These are phyloP conservation scores for Polychaeton citri DNA, from an alignment of 2,329 filamentous ascomycete species.

Conservation along the genomic window DNA sequence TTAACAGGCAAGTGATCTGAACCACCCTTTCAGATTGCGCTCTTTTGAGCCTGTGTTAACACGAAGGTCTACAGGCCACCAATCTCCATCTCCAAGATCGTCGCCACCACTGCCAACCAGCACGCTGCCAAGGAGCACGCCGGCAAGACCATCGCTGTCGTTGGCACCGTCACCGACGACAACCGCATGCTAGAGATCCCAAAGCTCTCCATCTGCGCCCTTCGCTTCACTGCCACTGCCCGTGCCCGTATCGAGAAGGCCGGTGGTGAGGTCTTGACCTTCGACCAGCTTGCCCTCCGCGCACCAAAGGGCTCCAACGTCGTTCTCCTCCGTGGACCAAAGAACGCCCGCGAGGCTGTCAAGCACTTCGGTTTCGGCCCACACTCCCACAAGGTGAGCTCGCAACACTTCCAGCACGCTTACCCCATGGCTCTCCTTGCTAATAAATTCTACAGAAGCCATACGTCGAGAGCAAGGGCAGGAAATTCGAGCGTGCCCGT, in stretches of 20 bases:
- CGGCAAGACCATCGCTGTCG: slow-evolving; percentile 79
- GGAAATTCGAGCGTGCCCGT: slow-evolving; percentile 99
- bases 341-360: slow-evolving; percentile 94
- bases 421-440: slow-evolving; percentile 1
- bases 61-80: slow-evolving; percentile 41
- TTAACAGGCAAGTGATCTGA: slow-evolving; percentile 52
- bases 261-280: slow-evolving; percentile 86
- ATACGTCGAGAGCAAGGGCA: slow-evolving; percentile 93
- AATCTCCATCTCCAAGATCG: slow-evolving; percentile 86
- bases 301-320: slow-evolving; percentile 95
- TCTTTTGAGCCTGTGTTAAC: slow-evolving; percentile 3
- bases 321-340: slow-evolving; percentile 89
- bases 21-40: slow-evolving; percentile 11
- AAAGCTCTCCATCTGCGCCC: slow-evolving; percentile 85
- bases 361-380: slow-evolving; percentile 99
- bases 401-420: background rate
- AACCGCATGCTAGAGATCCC: slow-evolving; percentile 82
- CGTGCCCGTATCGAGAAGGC: slow-evolving; percentile 86
- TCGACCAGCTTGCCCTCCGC: slow-evolving; percentile 93
- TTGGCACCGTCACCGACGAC: slow-evolving; percentile 95
- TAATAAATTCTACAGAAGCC: slow-evolving; percentile 56
- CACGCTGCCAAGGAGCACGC: slow-evolving; percentile 41
- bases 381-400: slow-evolving; percentile 84
- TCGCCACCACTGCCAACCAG: slow-evolving; percentile 43
- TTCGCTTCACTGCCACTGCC: slow-evolving; percentile 93